Conservation (phyloP, 2,329 filamentous ascomycete species). For the Pochonia chlamydosporia region DNA sequence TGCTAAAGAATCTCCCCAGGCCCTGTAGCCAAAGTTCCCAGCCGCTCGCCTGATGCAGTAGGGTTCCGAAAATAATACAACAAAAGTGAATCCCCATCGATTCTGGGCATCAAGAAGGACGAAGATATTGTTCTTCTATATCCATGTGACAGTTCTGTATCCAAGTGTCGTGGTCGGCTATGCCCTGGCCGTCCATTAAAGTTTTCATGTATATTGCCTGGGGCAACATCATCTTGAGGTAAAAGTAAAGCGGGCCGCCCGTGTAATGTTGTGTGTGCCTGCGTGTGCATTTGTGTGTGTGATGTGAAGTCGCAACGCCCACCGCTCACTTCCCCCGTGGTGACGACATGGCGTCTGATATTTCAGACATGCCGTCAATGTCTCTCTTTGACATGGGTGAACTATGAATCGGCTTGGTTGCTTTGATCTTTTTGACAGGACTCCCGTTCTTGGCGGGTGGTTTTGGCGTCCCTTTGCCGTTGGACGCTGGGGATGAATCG, state of each 20-base stretch:
- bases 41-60: conserved; percentile 11
- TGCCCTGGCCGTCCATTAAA: background rate
- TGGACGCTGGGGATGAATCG: conserved; percentile 17
- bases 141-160: conserved; percentile 5
- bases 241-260: no score
- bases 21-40: conserved; percentile 12
- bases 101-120: background rate
- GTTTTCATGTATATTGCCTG: background rate
- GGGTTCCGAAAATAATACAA: conserved; percentile 13
- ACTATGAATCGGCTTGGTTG: conserved; percentile 40
- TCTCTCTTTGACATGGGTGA: conserved; percentile 45
- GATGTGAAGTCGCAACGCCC: no score
- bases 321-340: conserved; percentile 34
- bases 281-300: no score
- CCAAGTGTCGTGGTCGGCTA: conserved; percentile 1
- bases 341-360: conserved; percentile 50
- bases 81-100: conserved; percentile 4
- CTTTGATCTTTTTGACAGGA: conserved; percentile 37
- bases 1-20: conserved; percentile 12
- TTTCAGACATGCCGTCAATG: conserved; percentile 49
- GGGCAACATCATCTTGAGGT: background rate
- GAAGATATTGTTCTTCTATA: conserved; percentile 3
- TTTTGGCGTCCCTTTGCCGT: conserved; percentile 24
- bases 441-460: conserved; percentile 28
- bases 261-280: no score